Base-by-base conservation (phyloP, 345 rosid genomes). In the Moricandia moricandioides region DNA sequence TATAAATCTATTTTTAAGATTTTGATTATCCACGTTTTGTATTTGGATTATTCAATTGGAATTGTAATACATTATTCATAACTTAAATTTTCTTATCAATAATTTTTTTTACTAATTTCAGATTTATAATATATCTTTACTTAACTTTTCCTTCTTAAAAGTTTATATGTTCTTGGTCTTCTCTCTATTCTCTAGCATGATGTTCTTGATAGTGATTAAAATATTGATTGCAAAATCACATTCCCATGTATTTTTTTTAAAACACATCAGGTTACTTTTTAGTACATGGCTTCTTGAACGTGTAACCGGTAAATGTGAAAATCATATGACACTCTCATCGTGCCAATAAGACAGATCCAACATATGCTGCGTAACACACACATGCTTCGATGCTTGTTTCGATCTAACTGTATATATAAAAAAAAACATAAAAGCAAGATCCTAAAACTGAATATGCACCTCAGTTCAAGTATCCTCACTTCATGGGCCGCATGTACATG, bases 401-500 rank as follows among this genome's bases (percentile, higher is more conserved):
- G 8, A 74, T 68, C 14, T 51, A 39, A 31, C 14, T 13, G 27
- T 39, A 54, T 37, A 39, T 40, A 45, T 70, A 27, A 14, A 52
- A 51, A 62, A 13, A 61, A 40, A 43, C 9, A 62, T 17, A 24
- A 69, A 69, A 54, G 70, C 64, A 29, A 62, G 12, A 37, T 12
- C 73, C 65, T 69, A 30, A 69, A 76, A 62, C 18, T 40, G 59
- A 54, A 55, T 29, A 63, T 21, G 45, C 71, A 77, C 76, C 62
- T 34, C 80, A 77, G 43, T 70, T 56, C 18, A 45, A 34, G 67
- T 47, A 62, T 31, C 59, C 40, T 4, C 45, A 56, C 61, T 54
- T 6, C 30, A 55, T 31, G 75, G 12, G 14, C 29, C n/a, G 33
- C 45, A 39, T 39, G 55, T 16, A 63, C 56, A 39, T 54, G 54